Conservation (phyloP, 495 filamentous ascomycete species). For the Acidomyces sp. region DNA sequence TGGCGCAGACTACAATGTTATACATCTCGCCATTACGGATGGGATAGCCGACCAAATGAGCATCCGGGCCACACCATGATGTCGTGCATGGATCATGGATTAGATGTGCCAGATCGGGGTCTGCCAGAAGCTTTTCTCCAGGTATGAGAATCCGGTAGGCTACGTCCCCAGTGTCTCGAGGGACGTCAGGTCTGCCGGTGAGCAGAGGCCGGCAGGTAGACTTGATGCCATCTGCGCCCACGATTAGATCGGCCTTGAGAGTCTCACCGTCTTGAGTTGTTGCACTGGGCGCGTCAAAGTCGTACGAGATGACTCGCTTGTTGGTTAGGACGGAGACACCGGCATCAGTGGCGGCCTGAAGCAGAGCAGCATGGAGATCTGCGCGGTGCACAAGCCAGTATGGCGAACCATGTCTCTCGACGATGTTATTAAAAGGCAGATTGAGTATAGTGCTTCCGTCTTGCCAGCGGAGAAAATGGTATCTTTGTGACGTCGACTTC, state of each 20-base stretch:
- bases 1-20: too few species aligned
- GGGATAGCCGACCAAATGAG: conserved; percentile 46
- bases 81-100: conserved; percentile 21
- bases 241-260: conserved; percentile 37
- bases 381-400: conserved; percentile 45
- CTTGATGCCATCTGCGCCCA: conserved; percentile 47
- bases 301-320: conserved; percentile 27
- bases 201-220: conserved; percentile 37
- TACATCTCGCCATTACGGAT: too few species aligned
- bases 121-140: conserved; percentile 34
- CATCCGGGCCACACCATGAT: conserved; percentile 35
- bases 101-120: conserved; percentile 30
- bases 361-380: conserved; percentile 38
- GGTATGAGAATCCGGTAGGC: conserved; percentile 47
- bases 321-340: conserved; percentile 32
- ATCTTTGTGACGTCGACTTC: conserved; percentile 7
- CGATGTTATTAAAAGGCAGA: conserved; percentile 26
- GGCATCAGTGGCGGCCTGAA: conserved; percentile 28
- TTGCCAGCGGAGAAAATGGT: conserved; percentile 23
- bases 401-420: conserved; percentile 35
- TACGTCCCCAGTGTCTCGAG: conserved; percentile 44
- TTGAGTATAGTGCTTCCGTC: conserved; percentile 27
- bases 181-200: conserved; percentile 31
- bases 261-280: conserved; percentile 25
- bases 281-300: conserved; percentile 31